Conservation (phyloP, 2,329 filamentous ascomycete species). For the Pestalotiopsis sp. region DNA sequence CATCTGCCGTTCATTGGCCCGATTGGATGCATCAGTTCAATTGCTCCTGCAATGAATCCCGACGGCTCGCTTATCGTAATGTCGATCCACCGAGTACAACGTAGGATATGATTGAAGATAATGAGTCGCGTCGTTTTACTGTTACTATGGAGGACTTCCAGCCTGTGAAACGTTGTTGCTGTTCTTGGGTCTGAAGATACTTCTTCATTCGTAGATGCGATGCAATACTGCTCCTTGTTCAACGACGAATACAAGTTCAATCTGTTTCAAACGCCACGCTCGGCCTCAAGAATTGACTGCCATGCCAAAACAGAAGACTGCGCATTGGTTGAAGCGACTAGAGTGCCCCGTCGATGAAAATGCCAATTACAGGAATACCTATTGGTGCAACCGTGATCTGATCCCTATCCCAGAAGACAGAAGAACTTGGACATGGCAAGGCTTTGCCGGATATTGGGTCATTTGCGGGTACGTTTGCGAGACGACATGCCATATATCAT, state of each 20-base stretch:
- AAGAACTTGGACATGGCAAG: constrained; percentile 31
- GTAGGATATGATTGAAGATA: background rate
- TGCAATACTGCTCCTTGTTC: background rate
- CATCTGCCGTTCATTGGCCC: background rate
- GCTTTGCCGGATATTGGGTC: constrained; percentile 32
- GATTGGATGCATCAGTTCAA: background rate
- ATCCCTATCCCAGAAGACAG: constrained; percentile 31
- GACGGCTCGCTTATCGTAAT: background rate
- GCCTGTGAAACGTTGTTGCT: background rate
- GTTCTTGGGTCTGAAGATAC: background rate
- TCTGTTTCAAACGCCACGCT: background rate
- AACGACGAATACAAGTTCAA: background rate
- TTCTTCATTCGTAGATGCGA: background rate
- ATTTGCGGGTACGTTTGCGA: constrained; percentile 24
- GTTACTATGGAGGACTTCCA: no score
- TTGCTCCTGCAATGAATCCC: background rate
- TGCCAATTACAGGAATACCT: constrained; percentile 32
- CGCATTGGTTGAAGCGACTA: constrained; percentile 1
- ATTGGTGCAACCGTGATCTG: constrained; percentile 34
- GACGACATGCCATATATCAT: constrained; percentile 3
- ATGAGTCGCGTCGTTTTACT: background rate
- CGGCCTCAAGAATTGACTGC: background rate
- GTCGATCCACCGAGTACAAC: background rate
- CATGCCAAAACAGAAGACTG: constrained; percentile 13
- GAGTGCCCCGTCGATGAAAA: constrained; percentile 24